Base-by-base conservation (phyloP, 306 rosid genomes). In the Mimosa bimucronata region DNA sequence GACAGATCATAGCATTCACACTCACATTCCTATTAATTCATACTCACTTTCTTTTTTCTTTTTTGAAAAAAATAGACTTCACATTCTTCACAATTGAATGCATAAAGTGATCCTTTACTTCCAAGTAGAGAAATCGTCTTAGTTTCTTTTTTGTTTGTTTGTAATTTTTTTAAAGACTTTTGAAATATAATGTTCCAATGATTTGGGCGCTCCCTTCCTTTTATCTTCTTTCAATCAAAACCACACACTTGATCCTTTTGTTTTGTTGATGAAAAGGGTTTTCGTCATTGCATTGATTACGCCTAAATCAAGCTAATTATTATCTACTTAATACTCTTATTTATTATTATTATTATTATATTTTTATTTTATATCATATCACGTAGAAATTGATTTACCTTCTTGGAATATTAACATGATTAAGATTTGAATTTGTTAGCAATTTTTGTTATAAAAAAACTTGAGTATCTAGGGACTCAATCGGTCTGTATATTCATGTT, bases 21-120 rank as follows among this genome's bases (percentile, higher is more conserved):
- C 46, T 79, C 80, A 46, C 45, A n/a, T 53, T 53, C 60, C 10
- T 53, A 53, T 53, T 53, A n/a, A 50, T 50, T 50, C 10, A 50
- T 50, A 50, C 15, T 50, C 57, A 50, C 57, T 50, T 50, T 3
- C 5, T 14, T 4, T 16, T 7, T 7, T 41, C 10, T 13, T 18
- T 18, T 19, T 6, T 6, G 6, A 53, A 53, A 7, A 7, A 53
- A 18, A 50, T 5, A 50, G 2, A 46, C 74, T 74, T 60, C 79
- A 77, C 76, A 66, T 74, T 77, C 79, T 23, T 69, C 74, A 10
- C 85, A 85, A 57, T 81, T 81, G 57, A 75, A 38, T 83, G 60
- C 84, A 81, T 82, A 88, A 88, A 83, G 86, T 66, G 93, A 87
- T 90, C 80, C 94, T 87, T 91, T 91, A 81, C 94, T 93, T 90